A percentile compares a stretch with the other conserved stretches of the same genome.
Evolutionary conservation across 768 basidiomycete species (phyloP).

Genomic region (Kwoniella botswanensis): DNA sequence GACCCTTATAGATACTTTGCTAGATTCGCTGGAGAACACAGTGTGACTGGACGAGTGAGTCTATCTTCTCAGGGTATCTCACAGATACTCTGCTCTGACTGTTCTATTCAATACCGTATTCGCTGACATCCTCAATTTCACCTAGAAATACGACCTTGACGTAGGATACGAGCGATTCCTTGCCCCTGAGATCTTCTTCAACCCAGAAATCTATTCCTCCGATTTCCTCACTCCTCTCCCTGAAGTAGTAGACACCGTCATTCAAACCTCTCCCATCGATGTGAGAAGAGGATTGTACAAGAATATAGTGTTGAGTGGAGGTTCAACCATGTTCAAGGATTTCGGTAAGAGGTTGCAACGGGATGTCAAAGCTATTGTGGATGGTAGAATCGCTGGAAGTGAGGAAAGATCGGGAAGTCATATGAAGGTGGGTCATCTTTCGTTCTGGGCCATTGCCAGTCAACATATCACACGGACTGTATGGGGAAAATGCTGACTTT

Average conservation of each 20-base stretch:
- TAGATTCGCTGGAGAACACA: conserved; percentile 89
- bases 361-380: conserved; percentile 91
- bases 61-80: neutral
- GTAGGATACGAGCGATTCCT: conserved; percentile 99
- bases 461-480: neutral
- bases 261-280: conserved; percentile 94
- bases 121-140: neutral
- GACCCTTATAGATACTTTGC: conserved; percentile 96
- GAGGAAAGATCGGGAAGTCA: conserved; percentile 73
- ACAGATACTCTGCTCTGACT: neutral
- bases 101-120: neutral
- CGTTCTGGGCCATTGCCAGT: neutral
- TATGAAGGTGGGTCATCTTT: conserved; percentile 67
- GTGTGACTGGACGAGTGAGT: conserved; percentile 84
- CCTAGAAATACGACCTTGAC: conserved; percentile 88
- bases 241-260: conserved; percentile 93
- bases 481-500: conserved; percentile 1
- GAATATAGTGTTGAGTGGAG: conserved; percentile 97
- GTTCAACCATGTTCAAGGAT: conserved; percentile 99
- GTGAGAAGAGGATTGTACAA: conserved; percentile 96
- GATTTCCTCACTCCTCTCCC: conserved; percentile 97
- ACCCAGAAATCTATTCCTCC: conserved; percentile 96
- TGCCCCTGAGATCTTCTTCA: conserved; percentile 99
- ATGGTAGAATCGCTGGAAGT: conserved; percentile 81
- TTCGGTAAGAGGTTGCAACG: conserved; percentile 96